Evolutionary conservation across 352 stramenopile species (phyloP), one percentile per base, ranked within the genome.

Genomic region (Phytophthora kernoviae): DNA sequence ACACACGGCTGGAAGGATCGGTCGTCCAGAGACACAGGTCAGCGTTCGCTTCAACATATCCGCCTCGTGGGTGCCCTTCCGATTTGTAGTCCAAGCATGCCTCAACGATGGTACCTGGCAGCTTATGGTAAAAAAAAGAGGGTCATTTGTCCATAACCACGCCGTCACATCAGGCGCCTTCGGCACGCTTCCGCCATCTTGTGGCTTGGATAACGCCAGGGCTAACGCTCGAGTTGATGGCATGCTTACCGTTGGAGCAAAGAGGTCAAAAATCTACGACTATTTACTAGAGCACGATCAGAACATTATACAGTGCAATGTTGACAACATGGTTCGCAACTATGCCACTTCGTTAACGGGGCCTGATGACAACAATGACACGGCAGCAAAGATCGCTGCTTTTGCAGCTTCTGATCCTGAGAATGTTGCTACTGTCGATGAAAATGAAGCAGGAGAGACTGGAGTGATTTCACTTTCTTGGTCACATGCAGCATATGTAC

Each of bases 181-280:
- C n/a, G n/a, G n/a, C n/a, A n/a, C n/a, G n/a, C n/a, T n/a, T n/a
- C n/a, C n/a, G n/a, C n/a, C n/a, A n/a, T n/a, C n/a, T n/a, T n/a
- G n/a, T n/a, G n/a, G n/a, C n/a, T n/a, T n/a, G 0, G n/a, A 10
- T 0, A 30, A 58, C 17, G 4, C 7, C 2, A 5, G 2, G 0
- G 22, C 24, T 49, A 7, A 22, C 4, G 40, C 39, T 4, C 39
- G 39, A 9, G 40, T 51, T 5, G 24, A 49, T 11, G 51, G 39
- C 0, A 58, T 58, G 51, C 39, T 58, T 0, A n/a, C 26, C 32
- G 51, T 41, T 0, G 39, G 51, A 1, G 39, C 36, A 20, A 37
- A 50, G 39, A n/a, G 51, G 2, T 58, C 40, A 0, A 11, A 21
- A 18, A 58, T 58, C 40, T 58, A 58, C 26, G 41, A 50, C 18